Base-by-base conservation (phyloP, 768 basidiomycete genomes). In the Pilatotrama ljubarskyi region DNA sequence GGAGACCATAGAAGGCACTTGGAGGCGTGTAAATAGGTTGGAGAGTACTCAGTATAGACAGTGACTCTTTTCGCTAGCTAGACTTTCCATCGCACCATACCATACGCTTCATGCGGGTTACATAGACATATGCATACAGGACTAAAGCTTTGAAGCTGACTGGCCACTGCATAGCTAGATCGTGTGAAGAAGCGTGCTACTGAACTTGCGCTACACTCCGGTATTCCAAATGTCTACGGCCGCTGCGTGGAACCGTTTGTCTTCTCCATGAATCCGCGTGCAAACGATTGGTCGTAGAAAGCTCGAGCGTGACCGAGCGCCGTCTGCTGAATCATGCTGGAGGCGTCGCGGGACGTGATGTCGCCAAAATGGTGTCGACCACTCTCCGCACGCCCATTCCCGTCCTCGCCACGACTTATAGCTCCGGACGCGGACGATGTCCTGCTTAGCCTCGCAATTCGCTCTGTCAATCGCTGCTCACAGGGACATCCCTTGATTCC, bases 361-460 rank as follows among this genome's bases (percentile, higher is more conserved):
- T 52, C 62, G 64, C 54, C 29, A 54, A 52, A 32, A 65, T 65
- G 51, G 48, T 60, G 64, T 55, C 52, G 55, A 46, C 55, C 59
- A 61, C 55, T 60, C 63, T 38, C 44, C 38, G 53, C 47, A 25
- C 49, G 59, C 47, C 51, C 55, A 65, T 65, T 63, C 57, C 53
- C 37, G 26, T 56, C 51, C 43, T 14, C 32, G 24, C 17, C 8
- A 40, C 20, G 38, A 51, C 55, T 59, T 61, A 58, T 60, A 60
- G 22, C 37, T 32, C 54, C 25, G 22, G 37, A 15, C 35, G 43
- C 42, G 26, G 24, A n/a, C 49, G 38, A 68, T 68, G 65, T 26
- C 51, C 4, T 46, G 52, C 52, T 53, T 32, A 54, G 44, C 57
- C 37, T 36, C 10, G 9, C 4, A 4, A 46, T 17, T 11, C 46